phyloP scores from a whole-genome alignment of 148 eudicot species.

The Silene uniflora region DNA sequence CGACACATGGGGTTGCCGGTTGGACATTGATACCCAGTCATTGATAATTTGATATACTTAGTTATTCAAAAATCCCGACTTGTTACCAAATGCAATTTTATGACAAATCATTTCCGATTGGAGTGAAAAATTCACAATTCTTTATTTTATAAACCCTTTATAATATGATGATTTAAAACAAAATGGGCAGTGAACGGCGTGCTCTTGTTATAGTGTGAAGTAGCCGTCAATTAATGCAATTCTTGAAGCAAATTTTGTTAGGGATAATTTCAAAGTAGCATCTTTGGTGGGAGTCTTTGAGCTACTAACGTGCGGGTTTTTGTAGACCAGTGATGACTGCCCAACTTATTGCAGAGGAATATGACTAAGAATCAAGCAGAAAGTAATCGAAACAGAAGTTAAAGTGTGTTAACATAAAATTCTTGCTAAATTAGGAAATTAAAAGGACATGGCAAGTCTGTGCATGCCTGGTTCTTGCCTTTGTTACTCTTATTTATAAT shows the following conservation, averaged over 20 bases:
- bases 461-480: slow-evolving; percentile 10
- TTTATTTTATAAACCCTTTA: no score
- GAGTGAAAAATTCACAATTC: background rate
- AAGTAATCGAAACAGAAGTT: background rate
- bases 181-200: background rate
- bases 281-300: background rate
- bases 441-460: slow-evolving; percentile 6
- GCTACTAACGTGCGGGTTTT: background rate
- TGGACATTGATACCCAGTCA: background rate
- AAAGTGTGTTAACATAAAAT: background rate
- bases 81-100: background rate
- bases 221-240: no score
- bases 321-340: background rate
- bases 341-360: background rate
- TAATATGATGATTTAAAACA: background rate
- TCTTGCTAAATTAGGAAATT: slow-evolving; percentile 6
- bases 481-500: slow-evolving; percentile 13
- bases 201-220: no score
- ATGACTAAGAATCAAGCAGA: background rate
- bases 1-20: background rate
- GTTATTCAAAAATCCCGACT: background rate
- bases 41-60: no score
- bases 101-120: background rate
- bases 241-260: no score
- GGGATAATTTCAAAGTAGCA: no score